Evolutionary conservation across 352 stramenopile species (phyloP).

Genomic region (Pythium angustatum): DNA sequence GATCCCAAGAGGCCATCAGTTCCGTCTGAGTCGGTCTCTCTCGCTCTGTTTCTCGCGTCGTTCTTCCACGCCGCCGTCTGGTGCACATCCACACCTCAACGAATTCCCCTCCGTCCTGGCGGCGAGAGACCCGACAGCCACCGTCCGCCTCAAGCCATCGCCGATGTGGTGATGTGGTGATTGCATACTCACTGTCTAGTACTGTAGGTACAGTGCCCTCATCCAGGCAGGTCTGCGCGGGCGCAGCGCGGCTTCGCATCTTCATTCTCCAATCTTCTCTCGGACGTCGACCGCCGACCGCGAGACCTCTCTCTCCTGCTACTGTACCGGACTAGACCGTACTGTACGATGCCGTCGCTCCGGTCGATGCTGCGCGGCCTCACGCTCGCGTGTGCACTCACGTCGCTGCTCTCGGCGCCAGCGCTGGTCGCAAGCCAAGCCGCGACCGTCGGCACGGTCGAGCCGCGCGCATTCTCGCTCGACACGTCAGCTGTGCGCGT

Average conservation of each 20-base stretch:
- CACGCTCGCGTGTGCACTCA: conserved; percentile 7
- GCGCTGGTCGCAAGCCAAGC: not conserved
- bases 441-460: conserved; percentile 16
- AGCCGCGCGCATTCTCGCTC: conserved; percentile 8
- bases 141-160: not conserved
- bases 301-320: too few relatives aligned
- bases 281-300: too few relatives aligned
- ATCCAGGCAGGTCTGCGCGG: too few relatives aligned
- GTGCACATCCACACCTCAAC: too few relatives aligned
- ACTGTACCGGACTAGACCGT: too few relatives aligned
- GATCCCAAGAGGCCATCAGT: too few relatives aligned
- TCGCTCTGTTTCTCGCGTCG: not conserved
- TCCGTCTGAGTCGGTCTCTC: too few relatives aligned
- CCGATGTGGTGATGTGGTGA: not conserved
- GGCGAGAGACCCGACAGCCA: not conserved
- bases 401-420: not conserved
- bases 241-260: too few relatives aligned
- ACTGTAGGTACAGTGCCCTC: not conserved
- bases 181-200: not conserved
- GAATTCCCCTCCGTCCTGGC: too few relatives aligned
- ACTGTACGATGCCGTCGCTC: conserved; percentile 11
- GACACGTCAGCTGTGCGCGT: conserved; percentile 7
- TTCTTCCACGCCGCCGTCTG: not conserved
- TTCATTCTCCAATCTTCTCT: conserved; percentile 7
- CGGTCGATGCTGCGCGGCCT: not conserved